Evolutionary conservation across 441 rosid genomes (phyloP).

Genomic region (Bocquillonia castaneifolia): DNA sequence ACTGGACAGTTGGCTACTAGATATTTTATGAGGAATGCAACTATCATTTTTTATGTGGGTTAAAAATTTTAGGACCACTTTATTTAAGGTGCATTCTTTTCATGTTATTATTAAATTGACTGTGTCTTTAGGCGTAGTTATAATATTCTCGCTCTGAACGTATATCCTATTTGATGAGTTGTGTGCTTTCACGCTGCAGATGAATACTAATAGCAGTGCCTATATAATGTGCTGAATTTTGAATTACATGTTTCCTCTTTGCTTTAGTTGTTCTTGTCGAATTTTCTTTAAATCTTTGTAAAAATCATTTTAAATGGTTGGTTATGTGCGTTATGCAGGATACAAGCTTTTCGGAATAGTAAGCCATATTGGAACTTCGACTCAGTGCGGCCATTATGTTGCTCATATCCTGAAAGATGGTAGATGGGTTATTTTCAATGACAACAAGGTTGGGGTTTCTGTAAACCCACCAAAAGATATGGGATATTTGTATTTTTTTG

Average conservation of each 20-base stretch:
- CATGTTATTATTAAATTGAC: not conserved
- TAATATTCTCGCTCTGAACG: no score
- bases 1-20: not conserved
- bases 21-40: not conserved
- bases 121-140: no score
- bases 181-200: not conserved
- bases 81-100: not conserved
- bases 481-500: conserved; percentile 94
- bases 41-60: not conserved
- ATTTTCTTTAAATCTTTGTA: not conserved
- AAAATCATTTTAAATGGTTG: not conserved
- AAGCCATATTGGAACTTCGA: conserved; percentile 92
- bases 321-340: conserved; percentile 39
- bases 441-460: conserved; percentile 82
- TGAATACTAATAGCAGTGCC: not conserved
- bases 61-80: not conserved
- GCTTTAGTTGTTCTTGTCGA: not conserved
- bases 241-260: not conserved
- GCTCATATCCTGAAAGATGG: conserved; percentile 88
- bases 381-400: conserved; percentile 91
- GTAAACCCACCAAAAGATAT: conserved; percentile 86
- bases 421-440: conserved; percentile 89
- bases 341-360: conserved; percentile 85
- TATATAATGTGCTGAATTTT: not conserved
- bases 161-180: not conserved